A percentile compares a stretch with the other conserved stretches of the same genome.
Evolutionary conservation across 768 basidiomycete species (phyloP).

Genomic region (Panellus pusillus): DNA sequence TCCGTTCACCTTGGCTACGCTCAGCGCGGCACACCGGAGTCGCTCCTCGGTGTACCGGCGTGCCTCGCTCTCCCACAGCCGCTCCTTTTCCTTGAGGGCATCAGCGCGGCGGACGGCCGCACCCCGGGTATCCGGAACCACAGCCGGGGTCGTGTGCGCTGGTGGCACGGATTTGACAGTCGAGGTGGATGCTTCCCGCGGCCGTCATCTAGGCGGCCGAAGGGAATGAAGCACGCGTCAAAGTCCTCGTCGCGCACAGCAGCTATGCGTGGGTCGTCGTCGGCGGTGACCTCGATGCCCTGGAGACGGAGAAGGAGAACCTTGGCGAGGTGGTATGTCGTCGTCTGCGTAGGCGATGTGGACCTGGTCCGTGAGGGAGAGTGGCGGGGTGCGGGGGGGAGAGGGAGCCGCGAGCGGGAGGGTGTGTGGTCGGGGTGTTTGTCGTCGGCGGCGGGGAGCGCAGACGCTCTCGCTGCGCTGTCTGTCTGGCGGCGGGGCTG

Average conservation of each 20-base stretch:
- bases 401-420: conserved; percentile 23
- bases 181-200: conserved; percentile 1
- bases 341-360: conserved; percentile 68
- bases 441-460: background rate
- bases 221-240: conserved; percentile 47
- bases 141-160: background rate
- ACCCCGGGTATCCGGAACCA: background rate
- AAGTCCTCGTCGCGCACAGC: conserved; percentile 56
- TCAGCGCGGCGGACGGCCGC: background rate
- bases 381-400: conserved; percentile 35
- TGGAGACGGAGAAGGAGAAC: conserved; percentile 61
- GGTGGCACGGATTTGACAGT: background rate
- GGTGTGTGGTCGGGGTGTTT: background rate
- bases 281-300: conserved; percentile 59
- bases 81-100: conserved; percentile 9
- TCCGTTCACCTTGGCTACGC: conserved; percentile 2
- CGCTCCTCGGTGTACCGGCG: conserved; percentile 19
- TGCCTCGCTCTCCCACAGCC: conserved; percentile 19
- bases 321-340: conserved; percentile 66
- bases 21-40: background rate
- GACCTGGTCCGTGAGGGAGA: conserved; percentile 60
- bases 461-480: background rate
- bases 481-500: background rate
- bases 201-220: conserved; percentile 33
- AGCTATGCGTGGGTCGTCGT: conserved; percentile 64